Conservation (phyloP, 176 grass and related monocot genomes). For the Zoysia japonica region DNA sequence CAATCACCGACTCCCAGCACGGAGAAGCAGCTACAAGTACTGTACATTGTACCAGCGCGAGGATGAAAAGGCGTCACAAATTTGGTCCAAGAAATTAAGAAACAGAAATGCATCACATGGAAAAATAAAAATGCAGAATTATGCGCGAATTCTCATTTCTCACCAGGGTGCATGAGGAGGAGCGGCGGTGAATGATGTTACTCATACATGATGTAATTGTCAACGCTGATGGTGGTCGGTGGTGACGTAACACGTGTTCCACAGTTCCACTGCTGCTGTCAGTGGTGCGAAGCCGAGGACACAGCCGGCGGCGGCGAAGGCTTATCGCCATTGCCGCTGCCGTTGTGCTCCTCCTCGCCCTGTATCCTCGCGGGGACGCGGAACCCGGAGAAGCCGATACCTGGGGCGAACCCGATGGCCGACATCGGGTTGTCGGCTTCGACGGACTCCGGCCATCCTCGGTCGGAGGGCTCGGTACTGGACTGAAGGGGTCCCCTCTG, state of each 20-base stretch:
- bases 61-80: slow-evolving; percentile 9
- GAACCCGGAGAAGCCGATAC: slow-evolving; percentile 74
- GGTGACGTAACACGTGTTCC: slow-evolving; percentile 34
- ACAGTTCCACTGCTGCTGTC: slow-evolving; percentile 47
- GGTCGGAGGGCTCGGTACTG: slow-evolving; percentile 91
- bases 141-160: slow-evolving; percentile 33
- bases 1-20: background rate
- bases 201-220: background rate
- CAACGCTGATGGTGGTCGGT: slow-evolving; percentile 30
- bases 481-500: slow-evolving; percentile 99
- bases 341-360: slow-evolving; percentile 87
- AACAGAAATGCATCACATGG: background rate
- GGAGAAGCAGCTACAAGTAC: background rate
- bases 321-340: slow-evolving; percentile 65
- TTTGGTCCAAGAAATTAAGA: background rate
- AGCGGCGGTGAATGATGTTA: slow-evolving; percentile 14
- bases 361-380: slow-evolving; percentile 84
- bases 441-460: slow-evolving; percentile 76
- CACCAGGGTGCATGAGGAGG: slow-evolving; percentile 37
- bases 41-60: background rate
- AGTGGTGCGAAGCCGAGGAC: slow-evolving; percentile 87
- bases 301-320: slow-evolving; percentile 60
- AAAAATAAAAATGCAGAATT: background rate
- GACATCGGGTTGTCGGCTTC: slow-evolving; percentile 64
- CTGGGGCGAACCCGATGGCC: slow-evolving; percentile 63